Percentiles rank a stretch among this genome's conserved stretches.
phyloP scores from a whole-genome alignment of 2,329 filamentous ascomycete species.

The Elsinoe australis region DNA sequence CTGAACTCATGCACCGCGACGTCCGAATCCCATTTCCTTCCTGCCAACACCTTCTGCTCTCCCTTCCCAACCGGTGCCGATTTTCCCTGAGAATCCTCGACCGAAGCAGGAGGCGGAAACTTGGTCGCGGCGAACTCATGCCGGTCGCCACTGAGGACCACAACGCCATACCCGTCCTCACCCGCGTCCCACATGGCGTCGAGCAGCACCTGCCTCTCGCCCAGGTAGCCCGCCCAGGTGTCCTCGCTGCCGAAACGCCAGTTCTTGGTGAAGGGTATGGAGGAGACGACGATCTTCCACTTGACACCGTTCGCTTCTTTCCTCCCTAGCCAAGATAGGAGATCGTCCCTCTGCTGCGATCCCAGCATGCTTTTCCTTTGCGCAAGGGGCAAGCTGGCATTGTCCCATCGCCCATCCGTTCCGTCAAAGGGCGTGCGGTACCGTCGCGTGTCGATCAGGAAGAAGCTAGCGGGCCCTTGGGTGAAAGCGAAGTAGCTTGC shows the following conservation, averaged over 20 bases:
- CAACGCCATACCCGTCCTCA: conserved; percentile 61
- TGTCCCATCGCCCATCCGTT: conserved; percentile 48
- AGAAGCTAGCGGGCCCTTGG: conserved; percentile 87
- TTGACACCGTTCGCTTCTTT: conserved; percentile 69
- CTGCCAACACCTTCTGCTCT: background rate
- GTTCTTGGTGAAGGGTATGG: conserved; percentile 94
- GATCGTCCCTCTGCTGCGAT: conserved; percentile 64
- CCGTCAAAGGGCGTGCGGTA: conserved; percentile 65
- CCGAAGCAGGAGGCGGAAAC: conserved; percentile 51
- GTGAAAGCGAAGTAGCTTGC: conserved; percentile 84
- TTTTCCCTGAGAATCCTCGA: too few species aligned
- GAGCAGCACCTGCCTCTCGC: conserved; percentile 69
- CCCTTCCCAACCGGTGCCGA: conserved; percentile 24
- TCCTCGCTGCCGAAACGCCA: conserved; percentile 84
- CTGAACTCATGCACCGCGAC: conserved; percentile 82
- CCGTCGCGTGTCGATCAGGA: conserved; percentile 84
- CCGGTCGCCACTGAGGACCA: conserved; percentile 84
- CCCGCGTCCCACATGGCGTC: conserved; percentile 89
- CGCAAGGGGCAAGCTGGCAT: conserved; percentile 28
- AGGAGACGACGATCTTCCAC: conserved; percentile 90
- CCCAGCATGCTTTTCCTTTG: conserved; percentile 78
- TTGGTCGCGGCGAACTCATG: conserved; percentile 93
- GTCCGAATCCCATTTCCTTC: conserved; percentile 49
- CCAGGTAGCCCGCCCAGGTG: conserved; percentile 88
- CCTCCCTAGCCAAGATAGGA: conserved; percentile 66